Base-by-base conservation (phyloP, 352 stramenopile species). In the Aphanomyces euteiches region DNA sequence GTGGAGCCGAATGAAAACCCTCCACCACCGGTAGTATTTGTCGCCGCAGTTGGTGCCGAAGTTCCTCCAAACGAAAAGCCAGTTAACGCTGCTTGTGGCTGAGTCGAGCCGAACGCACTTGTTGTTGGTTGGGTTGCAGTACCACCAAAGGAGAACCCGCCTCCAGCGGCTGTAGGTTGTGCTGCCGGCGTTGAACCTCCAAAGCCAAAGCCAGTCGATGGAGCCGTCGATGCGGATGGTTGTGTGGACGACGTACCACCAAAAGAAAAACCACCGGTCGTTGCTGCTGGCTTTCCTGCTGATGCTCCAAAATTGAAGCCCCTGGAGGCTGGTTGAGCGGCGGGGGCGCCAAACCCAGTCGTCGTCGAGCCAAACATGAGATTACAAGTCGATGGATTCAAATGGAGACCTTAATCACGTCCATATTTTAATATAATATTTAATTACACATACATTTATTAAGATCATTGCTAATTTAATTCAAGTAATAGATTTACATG, bases 361-460 rank as follows among this genome's bases (percentile, higher is more conserved):
- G 75, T 67, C n/a, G 75, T 80, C 5, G 75, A 73, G 36, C 82
- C 82, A 61, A 90, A 90, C 80, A 90, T 90, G 21, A 47, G 19
- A 57, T 38, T 66, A 39, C 60, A 60, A 17, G 53, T 40, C 54
- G 34, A 12, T 19, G 54, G 54, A 61, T 61, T 61, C 54, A 15
- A 61, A 61, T 61, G 54, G 54, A 61, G 54, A 43, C 15, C 54
- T 61, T 28, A 28, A 28, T 28, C 28, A 28, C 28, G 28, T 28
- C 1, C 28, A 28, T 28, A 28, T 28, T 28, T 28, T 28, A 28
- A 28, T 28, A 28, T 28, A 28, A 28, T 28, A 28, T 28, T 28
- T 28, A 28, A 28, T 28, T 28, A 0, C 28, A 28, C 28, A 28
- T 28, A 28, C 28, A 28, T 28, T 28, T 28, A 28, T 28, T 28